Conservation (phyloP, 179 eudicot genomes). For the Nepenthes alata region DNA sequence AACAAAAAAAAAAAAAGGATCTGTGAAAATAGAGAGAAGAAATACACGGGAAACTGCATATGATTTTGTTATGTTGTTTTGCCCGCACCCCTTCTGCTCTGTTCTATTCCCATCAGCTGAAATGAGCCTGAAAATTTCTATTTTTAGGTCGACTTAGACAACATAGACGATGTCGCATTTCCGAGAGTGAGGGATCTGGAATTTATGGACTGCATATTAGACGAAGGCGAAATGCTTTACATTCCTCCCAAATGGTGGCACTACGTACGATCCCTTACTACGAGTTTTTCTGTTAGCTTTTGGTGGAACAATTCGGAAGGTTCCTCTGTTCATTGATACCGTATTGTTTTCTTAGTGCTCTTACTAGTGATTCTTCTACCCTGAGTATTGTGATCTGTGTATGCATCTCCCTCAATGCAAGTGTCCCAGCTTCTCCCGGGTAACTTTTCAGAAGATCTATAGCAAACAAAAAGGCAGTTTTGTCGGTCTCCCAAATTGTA, state of each 20-base stretch:
- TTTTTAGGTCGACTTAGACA: constrained; percentile 76
- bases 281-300: constrained; percentile 88
- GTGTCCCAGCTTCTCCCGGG: too few relatives aligned
- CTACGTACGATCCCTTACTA: constrained; percentile 75
- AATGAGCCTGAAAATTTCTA: background rate
- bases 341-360: constrained; percentile 2
- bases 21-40: too few relatives aligned
- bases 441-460: too few relatives aligned
- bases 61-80: background rate
- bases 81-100: background rate
- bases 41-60: too few relatives aligned
- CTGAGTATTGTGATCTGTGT: too few relatives aligned
- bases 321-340: constrained; percentile 18
- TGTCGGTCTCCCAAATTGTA: too few relatives aligned
- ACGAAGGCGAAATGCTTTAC: constrained; percentile 98
- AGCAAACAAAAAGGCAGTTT: too few relatives aligned
- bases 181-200: constrained; percentile 62
- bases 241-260: constrained; percentile 99
- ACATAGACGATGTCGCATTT: constrained; percentile 50
- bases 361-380: too few relatives aligned
- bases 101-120: constrained; percentile 1
- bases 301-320: constrained; percentile 64
- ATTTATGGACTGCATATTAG: constrained; percentile 73
- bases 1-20: too few relatives aligned
- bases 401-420: too few relatives aligned